Evolutionary conservation across 2,329 filamentous ascomycete genomes (phyloP).

Genomic region (Colletotrichum gloeosporioides): DNA sequence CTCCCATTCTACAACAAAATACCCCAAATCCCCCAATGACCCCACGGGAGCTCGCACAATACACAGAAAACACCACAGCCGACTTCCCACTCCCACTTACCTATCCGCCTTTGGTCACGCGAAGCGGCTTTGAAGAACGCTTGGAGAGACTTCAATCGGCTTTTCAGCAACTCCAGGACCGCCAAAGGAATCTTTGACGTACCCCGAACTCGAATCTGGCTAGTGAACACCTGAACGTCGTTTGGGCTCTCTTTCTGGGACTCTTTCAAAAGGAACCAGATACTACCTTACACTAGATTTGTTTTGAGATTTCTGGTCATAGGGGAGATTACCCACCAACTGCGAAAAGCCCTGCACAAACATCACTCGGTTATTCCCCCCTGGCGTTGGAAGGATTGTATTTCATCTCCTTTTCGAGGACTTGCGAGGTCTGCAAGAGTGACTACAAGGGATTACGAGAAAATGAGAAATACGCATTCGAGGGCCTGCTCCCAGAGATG

Average conservation of each 20-base stretch:
- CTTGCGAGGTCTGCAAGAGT: background rate
- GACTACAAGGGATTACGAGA: conserved; percentile 11
- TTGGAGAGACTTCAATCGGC: background rate
- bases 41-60: background rate
- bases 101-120: background rate
- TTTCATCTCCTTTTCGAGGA: background rate
- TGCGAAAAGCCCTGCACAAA: background rate
- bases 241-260: background rate
- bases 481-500: background rate
- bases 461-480: conserved; percentile 15
- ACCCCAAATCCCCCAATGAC: background rate
- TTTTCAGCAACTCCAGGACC: background rate
- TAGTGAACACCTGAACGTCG: background rate
- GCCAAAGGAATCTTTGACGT: background rate
- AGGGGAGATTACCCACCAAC: background rate
- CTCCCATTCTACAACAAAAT: background rate
- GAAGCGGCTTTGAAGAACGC: background rate
- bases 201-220: background rate
- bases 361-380: conserved; percentile 14
- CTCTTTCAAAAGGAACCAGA: background rate
- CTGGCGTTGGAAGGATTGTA: conserved; percentile 3
- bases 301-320: background rate
- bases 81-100: background rate
- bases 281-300: background rate
- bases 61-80: background rate